Percentiles rank a stretch among this genome's conserved stretches.
Conservation (phyloP, 345 rosid genomes). For the Camelina neglecta region DNA sequence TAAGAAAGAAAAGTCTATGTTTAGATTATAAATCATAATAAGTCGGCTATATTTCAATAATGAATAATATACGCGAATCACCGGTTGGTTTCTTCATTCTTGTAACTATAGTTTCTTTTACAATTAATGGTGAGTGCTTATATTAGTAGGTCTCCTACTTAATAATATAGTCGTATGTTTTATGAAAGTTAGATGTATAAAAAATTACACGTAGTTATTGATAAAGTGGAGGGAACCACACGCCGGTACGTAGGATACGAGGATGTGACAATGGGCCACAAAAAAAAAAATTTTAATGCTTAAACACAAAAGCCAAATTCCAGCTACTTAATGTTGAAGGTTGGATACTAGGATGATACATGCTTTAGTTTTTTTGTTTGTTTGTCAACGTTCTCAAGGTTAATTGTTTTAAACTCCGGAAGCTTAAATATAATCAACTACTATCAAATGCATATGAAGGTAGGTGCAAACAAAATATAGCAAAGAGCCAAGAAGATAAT, state of each 20-base stretch:
- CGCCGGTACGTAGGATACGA: conserved; percentile 4
- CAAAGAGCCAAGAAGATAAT: background rate
- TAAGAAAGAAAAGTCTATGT: background rate
- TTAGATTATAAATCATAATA: background rate
- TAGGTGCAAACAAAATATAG: background rate
- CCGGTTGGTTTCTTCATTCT: background rate
- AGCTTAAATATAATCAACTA: background rate
- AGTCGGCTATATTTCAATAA: background rate
- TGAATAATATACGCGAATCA: background rate
- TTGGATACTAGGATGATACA: background rate
- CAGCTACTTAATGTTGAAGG: background rate
- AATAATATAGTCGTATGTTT: background rate
- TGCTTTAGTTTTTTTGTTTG: background rate
- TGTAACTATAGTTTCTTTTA: background rate
- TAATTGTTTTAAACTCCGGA: background rate
- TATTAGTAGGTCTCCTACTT: background rate
- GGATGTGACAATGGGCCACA: conserved; percentile 7
- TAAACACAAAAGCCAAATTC: conserved; percentile 4
- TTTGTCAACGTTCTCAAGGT: conserved; percentile 2
- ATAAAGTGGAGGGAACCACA: conserved; percentile 5
- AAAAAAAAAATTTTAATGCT: background rate
- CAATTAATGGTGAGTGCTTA: background rate
- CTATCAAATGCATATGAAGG: background rate
- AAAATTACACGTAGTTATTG: background rate
- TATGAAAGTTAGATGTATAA: background rate